These are phyloP conservation scores for Pichia pseudocactophila DNA, from an alignment of 805 yeast species.

Conservation along the genomic window DNA sequence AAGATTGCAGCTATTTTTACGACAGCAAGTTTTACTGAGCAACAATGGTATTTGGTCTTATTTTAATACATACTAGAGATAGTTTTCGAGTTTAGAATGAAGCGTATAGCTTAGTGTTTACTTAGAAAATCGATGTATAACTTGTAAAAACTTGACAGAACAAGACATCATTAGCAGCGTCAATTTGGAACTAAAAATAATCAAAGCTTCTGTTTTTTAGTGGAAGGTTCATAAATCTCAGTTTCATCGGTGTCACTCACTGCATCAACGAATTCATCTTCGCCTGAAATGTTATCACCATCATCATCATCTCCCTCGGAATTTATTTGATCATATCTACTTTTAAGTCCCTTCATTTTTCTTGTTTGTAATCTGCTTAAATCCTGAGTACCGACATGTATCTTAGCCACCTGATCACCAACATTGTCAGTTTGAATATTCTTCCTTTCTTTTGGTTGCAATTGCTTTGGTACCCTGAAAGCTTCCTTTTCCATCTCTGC, in stretches of 20 bases:
- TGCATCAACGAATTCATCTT: slow-evolving; percentile 22
- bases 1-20: slow-evolving; percentile 13
- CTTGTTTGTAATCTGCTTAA: slow-evolving; percentile 84
- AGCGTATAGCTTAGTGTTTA: too few relatives aligned
- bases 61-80: not conserved
- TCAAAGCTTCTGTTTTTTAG: slow-evolving; percentile 21
- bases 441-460: slow-evolving; percentile 77
- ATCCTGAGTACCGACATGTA: slow-evolving; percentile 95
- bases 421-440: slow-evolving; percentile 76
- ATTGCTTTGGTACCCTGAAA: slow-evolving; percentile 64
- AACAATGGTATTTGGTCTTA: not conserved
- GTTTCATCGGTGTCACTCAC: slow-evolving; percentile 13
- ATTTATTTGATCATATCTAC: slow-evolving; percentile 65
- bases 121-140: too few relatives aligned
- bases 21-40: slow-evolving; percentile 19
- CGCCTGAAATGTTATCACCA: slow-evolving; percentile 14
- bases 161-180: too few relatives aligned
- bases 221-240: slow-evolving; percentile 16
- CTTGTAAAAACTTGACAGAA: too few relatives aligned
- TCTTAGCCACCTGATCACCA: slow-evolving; percentile 96
- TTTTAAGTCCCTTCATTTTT: slow-evolving; percentile 96
- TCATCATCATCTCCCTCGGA: slow-evolving; percentile 41
- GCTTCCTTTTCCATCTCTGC: slow-evolving; percentile 93
- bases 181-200: too few relatives aligned
- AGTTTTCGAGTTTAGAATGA: too few relatives aligned